Percentiles rank a stretch among this genome's conserved stretches.
These are phyloP conservation scores for Wickerhamiella kurtzmanii DNA, from an alignment of 805 yeast genomes.

Conservation along the genomic window DNA sequence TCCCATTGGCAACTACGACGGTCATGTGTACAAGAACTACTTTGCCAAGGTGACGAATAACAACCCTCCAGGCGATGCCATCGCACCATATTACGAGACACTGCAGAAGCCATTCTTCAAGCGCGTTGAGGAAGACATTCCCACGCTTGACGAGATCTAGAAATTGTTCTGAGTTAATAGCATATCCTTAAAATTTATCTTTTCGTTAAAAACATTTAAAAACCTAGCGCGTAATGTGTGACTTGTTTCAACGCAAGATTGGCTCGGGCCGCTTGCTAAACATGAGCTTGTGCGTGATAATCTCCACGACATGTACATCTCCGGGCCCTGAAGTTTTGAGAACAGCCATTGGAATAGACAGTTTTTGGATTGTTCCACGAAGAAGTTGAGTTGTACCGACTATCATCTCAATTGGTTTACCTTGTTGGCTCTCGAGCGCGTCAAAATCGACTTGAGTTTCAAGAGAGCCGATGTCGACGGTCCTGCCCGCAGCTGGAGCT, in stretches of 20 bases:
- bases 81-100: slow-evolving; percentile 45
- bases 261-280: slow-evolving; percentile 19
- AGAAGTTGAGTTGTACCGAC: slow-evolving; percentile 16
- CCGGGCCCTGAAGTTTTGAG: slow-evolving; percentile 7
- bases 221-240: too few relatives aligned
- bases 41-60: slow-evolving; percentile 47
- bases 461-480: not conserved
- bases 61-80: slow-evolving; percentile 27
- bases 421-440: not conserved
- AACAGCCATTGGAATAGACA: slow-evolving; percentile 16
- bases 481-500: not conserved
- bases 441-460: slow-evolving; percentile 1
- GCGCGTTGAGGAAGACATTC: slow-evolving; percentile 19
- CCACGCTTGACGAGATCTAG: not conserved
- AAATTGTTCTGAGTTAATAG: too few relatives aligned
- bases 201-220: too few relatives aligned
- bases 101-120: slow-evolving; percentile 26
- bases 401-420: slow-evolving; percentile 7
- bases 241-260: slow-evolving; percentile 1
- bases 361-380: slow-evolving; percentile 14
- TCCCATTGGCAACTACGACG: slow-evolving; percentile 67
- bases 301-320: slow-evolving; percentile 8
- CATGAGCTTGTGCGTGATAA: slow-evolving; percentile 13
- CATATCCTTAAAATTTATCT: too few relatives aligned
- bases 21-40: slow-evolving; percentile 73